Conservation (phyloP, 192 early-diverging fungal genomes). For the Rhizophagus clarus region DNA sequence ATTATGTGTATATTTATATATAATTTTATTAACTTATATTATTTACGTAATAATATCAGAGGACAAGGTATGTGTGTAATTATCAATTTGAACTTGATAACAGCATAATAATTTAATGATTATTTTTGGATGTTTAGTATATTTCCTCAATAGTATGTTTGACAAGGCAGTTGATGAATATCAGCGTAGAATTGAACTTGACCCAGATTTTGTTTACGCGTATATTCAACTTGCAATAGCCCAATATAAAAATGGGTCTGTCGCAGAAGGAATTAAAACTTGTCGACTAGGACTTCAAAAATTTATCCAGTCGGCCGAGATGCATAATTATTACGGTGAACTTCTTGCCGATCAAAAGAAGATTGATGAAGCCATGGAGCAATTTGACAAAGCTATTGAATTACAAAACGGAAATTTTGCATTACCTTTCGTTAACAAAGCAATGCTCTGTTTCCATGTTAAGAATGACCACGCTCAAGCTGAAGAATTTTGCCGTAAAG, state of each 20-base stretch:
- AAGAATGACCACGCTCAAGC: slow-evolving; percentile 74
- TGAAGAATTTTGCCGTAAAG: slow-evolving; percentile 74
- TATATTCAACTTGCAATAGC: slow-evolving; percentile 94
- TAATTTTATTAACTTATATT: slow-evolving; percentile 8
- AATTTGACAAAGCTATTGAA: slow-evolving; percentile 88
- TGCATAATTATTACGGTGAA: slow-evolving; percentile 98
- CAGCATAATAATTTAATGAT: neutral
- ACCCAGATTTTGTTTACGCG: slow-evolving; percentile 82
- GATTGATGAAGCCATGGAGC: slow-evolving; percentile 77
- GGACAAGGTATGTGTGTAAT: slow-evolving; percentile 42
- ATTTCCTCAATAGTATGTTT: slow-evolving; percentile 84
- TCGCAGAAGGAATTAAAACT: slow-evolving; percentile 69
- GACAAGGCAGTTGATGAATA: slow-evolving; percentile 84
- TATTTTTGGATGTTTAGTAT: slow-evolving; percentile 44
- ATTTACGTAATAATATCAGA: slow-evolving; percentile 14
- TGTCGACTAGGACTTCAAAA: slow-evolving; percentile 80
- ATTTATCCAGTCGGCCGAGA: slow-evolving; percentile 82
- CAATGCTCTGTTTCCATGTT: slow-evolving; percentile 77
- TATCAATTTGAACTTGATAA: neutral
- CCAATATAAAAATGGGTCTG: slow-evolving; percentile 87
- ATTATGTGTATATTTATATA: neutral
- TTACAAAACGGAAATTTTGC: slow-evolving; percentile 75
- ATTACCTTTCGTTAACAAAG: slow-evolving; percentile 99
- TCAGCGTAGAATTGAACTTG: slow-evolving; percentile 73
- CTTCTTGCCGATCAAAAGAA: slow-evolving; percentile 85